These are phyloP conservation scores for Byssothecium circinans DNA, from an alignment of 2,329 filamentous ascomycete genomes.

Conservation along the genomic window DNA sequence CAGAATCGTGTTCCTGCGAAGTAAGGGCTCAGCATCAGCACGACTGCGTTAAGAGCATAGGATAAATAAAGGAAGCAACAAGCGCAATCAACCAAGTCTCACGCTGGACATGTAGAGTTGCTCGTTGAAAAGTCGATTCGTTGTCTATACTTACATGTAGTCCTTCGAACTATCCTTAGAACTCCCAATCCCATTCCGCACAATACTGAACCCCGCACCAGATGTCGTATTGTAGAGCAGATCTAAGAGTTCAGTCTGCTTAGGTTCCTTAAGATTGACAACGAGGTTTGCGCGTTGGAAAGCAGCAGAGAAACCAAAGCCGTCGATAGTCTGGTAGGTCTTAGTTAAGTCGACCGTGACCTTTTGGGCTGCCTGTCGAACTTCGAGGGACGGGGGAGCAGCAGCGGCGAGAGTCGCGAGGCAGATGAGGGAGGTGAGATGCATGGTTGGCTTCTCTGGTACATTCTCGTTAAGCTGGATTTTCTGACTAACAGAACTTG, in stretches of 20 bases:
- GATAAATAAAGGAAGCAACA: too few species aligned
- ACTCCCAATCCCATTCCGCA: slow-evolving; percentile 52
- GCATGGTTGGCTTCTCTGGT: neutral
- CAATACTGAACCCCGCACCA: slow-evolving; percentile 50
- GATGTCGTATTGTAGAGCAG: slow-evolving; percentile 51
- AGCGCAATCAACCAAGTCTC: too few species aligned
- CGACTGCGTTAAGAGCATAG: too few species aligned
- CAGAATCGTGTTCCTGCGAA: slow-evolving; percentile 34
- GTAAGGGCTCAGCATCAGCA: too few species aligned
- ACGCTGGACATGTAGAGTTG: too few species aligned
- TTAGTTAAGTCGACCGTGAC: slow-evolving; percentile 47
- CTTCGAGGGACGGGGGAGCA: slow-evolving; percentile 17
- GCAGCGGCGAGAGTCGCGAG: slow-evolving; percentile 16
- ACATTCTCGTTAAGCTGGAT: neutral
- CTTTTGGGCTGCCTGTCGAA: slow-evolving; percentile 24
- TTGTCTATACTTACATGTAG: too few species aligned
- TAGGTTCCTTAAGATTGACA: slow-evolving; percentile 44
- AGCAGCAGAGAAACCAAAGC: slow-evolving; percentile 50
- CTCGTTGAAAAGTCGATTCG: too few species aligned
- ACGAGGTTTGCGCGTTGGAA: slow-evolving; percentile 52
- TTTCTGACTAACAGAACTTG: neutral
- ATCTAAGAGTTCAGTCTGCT: slow-evolving; percentile 48
- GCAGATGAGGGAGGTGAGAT: slow-evolving; percentile 13
- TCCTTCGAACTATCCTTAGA: slow-evolving; percentile 47
- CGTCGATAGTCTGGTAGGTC: slow-evolving; percentile 52